Base-by-base conservation (phyloP, 306 rosid genomes). In the Quercus berberidifolia region DNA sequence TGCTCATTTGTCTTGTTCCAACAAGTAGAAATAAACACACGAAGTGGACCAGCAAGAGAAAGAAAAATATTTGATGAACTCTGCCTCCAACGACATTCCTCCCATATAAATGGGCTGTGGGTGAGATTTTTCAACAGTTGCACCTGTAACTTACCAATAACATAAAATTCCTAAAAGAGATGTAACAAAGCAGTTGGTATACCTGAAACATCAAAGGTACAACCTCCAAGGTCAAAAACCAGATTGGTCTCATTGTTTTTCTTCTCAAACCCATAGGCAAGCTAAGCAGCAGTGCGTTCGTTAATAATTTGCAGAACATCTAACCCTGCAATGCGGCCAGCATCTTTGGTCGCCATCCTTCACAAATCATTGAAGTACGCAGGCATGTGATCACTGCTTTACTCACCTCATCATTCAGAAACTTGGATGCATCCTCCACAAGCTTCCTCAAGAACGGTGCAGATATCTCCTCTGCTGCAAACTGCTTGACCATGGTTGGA, bases 361-460 rank as follows among this genome's bases (percentile, higher is more conserved):
- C 92, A 98, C 14, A 98, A 95, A 76, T 95, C 99, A 71, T 95
- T 92, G 86, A 95, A 95, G 90, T 95, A 95, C 1, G 96, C 99
- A 76, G 99, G 99, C 41, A 95, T 0, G 99, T 95, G 5, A 95
- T 97, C 35, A 95, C 99, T 18, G 96, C 97, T 80, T 95, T 95
- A 6, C 92, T 95, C 13, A 92, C 98, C 83, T 91, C 89, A 77
- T 95, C 98, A 70, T 90, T 95, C 88, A 95, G 81, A 82, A 95
- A 95, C 86, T 95, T 95, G 0, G 98, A 95, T 74, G 97, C 99
- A 73, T 95, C 99, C 67, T 95, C 99, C 54, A 95, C 99, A 64
- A 95, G 97, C 96, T 95, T 95, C 76, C 99, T 89, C 89, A 95
- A 81, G 69, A 93, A 97, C 97, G 88, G 97, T 1, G 98, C 98